Percentiles rank a stretch among this genome's conserved stretches.
Evolutionary conservation across 108 stramenopile genomes (phyloP).

Genomic region (Discostella stelligeroides): DNA sequence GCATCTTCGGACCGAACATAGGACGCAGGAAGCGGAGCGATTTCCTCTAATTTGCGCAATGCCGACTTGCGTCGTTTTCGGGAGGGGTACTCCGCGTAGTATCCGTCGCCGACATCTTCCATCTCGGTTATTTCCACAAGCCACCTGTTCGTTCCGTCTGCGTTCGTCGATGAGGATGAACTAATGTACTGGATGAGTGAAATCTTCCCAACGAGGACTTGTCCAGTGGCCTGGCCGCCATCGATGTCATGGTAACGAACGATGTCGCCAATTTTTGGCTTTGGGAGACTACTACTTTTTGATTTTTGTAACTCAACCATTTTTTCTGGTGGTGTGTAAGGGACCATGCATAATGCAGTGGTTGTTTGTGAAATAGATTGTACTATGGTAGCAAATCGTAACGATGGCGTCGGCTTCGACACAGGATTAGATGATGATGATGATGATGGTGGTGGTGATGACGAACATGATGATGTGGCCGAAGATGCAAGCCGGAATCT

Average conservation of each 20-base stretch:
- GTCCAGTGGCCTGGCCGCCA: conserved; percentile 68
- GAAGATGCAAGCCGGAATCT: neutral
- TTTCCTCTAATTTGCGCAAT: conserved; percentile 54
- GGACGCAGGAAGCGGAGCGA: conserved; percentile 69
- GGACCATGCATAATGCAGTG: conserved; percentile 13
- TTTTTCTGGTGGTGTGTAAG: conserved; percentile 35
- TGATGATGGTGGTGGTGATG: neutral
- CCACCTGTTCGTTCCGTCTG: conserved; percentile 43
- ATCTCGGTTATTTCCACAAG: conserved; percentile 73
- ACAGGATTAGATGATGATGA: neutral
- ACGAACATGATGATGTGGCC: neutral
- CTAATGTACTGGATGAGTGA: conserved; percentile 52
- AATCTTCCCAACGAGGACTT: conserved; percentile 79
- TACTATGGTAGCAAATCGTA: neutral
- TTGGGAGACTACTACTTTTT: conserved; percentile 37
- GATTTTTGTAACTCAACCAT: conserved; percentile 4
- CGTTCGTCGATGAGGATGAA: conserved; percentile 19
- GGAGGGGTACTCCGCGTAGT: conserved; percentile 77
- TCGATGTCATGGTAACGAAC: conserved; percentile 85
- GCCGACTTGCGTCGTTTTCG: conserved; percentile 49
- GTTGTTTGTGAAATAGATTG: neutral
- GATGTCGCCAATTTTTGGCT: conserved; percentile 73
- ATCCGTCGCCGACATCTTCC: conserved; percentile 84
- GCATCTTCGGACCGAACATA: conserved; percentile 80
- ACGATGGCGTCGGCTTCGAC: neutral